phyloP scores from a whole-genome alignment of 2,329 filamentous ascomycete species.

The Trichoderma aggressivum region DNA sequence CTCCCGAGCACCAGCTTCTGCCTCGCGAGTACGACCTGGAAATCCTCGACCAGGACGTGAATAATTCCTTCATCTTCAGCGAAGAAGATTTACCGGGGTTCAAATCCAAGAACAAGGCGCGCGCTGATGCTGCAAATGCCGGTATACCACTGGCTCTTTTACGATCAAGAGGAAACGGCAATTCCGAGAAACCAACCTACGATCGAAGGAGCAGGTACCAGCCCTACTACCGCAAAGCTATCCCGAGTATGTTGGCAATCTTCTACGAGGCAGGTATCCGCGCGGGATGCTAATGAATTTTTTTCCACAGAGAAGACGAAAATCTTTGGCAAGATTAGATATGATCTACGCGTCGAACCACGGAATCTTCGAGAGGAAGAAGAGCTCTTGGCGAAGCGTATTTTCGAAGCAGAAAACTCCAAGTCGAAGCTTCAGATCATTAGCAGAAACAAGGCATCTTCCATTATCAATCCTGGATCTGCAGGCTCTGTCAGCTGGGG shows the following conservation, averaged over 20 bases:
- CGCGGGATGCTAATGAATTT: slow-evolving; percentile 23
- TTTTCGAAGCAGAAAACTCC: slow-evolving; percentile 46
- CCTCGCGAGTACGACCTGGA: slow-evolving; percentile 86
- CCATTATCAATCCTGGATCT: slow-evolving; percentile 55
- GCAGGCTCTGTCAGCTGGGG: slow-evolving; percentile 38
- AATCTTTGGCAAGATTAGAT: slow-evolving; percentile 66
- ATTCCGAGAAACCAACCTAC: slow-evolving; percentile 41
- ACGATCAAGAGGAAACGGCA: slow-evolving; percentile 27
- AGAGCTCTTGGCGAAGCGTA: slow-evolving; percentile 58
- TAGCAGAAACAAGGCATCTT: slow-evolving; percentile 47
- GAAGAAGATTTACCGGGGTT: slow-evolving; percentile 78
- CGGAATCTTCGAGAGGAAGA: slow-evolving; percentile 69
- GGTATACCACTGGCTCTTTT: slow-evolving; percentile 58
- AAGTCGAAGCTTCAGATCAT: slow-evolving; percentile 50
- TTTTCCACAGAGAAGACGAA: slow-evolving; percentile 68
- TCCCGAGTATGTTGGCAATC: slow-evolving; percentile 58
- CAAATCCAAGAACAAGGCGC: slow-evolving; percentile 47
- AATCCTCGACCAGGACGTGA: slow-evolving; percentile 59
- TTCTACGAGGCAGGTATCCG: background rate
- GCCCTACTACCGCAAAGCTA: slow-evolving; percentile 66
- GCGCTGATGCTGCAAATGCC: slow-evolving; percentile 53
- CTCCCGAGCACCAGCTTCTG: slow-evolving; percentile 67
- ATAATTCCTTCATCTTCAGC: slow-evolving; percentile 88
- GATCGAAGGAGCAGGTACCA: slow-evolving; percentile 45
- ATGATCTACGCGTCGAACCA: slow-evolving; percentile 73